Percentiles rank a stretch among this genome's conserved stretches.
These are phyloP conservation scores for Hemileccinum impolitum DNA, from an alignment of 768 basidiomycete species.

Conservation along the genomic window DNA sequence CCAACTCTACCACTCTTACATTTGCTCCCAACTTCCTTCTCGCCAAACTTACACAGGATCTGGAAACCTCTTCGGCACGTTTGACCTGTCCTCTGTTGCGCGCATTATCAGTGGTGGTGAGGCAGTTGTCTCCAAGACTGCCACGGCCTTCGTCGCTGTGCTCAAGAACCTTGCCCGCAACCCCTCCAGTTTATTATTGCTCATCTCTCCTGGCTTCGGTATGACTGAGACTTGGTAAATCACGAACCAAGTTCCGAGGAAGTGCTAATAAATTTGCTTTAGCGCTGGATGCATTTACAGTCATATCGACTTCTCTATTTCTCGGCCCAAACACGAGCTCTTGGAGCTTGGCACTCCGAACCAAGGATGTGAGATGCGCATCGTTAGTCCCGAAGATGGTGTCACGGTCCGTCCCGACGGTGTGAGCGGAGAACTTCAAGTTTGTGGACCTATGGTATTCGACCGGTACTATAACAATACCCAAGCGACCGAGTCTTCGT, in stretches of 20 bases:
- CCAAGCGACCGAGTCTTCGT: slow-evolving; percentile 43
- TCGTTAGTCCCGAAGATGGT: slow-evolving; percentile 28
- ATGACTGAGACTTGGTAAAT: slow-evolving; percentile 40
- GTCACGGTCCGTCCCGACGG: slow-evolving; percentile 19
- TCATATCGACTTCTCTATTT: slow-evolving; percentile 14
- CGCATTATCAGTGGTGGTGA: slow-evolving; percentile 44
- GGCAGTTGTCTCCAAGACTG: slow-evolving; percentile 37
- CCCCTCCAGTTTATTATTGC: slow-evolving; percentile 16
- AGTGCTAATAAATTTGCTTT: no score
- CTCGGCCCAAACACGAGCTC: slow-evolving; percentile 27
- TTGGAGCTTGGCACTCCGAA: slow-evolving; percentile 31
- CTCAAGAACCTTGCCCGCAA: slow-evolving; percentile 25
- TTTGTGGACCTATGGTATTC: slow-evolving; percentile 39
- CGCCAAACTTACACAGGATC: slow-evolving; percentile 35
- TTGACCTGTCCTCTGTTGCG: slow-evolving; percentile 33
- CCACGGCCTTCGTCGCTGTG: slow-evolving; percentile 30
- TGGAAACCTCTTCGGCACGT: slow-evolving; percentile 20
- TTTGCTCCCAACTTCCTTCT: slow-evolving; percentile 44
- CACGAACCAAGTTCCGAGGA: neutral
- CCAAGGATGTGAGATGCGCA: slow-evolving; percentile 33
- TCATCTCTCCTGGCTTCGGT: slow-evolving; percentile 36
- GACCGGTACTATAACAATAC: slow-evolving; percentile 15
- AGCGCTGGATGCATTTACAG: slow-evolving; percentile 38
- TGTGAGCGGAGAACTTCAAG: slow-evolving; percentile 37
- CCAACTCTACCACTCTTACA: slow-evolving; percentile 29